phyloP scores from a whole-genome alignment of 768 basidiomycete genomes.

The Pulveroboletus ravenelii region DNA sequence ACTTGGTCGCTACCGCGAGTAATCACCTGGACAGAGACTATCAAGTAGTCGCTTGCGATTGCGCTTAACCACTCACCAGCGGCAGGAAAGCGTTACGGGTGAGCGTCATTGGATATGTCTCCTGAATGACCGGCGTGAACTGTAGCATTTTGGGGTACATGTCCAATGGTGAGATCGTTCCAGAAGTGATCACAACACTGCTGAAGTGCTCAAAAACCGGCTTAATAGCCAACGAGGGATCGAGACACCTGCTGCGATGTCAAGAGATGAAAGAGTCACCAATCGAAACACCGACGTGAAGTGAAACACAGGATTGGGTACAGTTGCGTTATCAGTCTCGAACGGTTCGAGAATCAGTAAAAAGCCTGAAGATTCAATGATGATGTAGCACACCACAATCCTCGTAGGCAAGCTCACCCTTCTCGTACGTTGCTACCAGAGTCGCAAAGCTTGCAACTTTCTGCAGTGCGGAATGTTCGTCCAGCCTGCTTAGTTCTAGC shows the following conservation, averaged over 20 bases:
- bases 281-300: slow-evolving; percentile 62
- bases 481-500: slow-evolving; percentile 80
- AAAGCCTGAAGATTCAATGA: slow-evolving; percentile 57
- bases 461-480: slow-evolving; percentile 88
- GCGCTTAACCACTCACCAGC: slow-evolving; percentile 50
- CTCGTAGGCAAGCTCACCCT: slow-evolving; percentile 47
- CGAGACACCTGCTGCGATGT: slow-evolving; percentile 68
- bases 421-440: slow-evolving; percentile 95
- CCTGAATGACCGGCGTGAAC: slow-evolving; percentile 94
- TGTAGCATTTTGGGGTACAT: slow-evolving; percentile 99
- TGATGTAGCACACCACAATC: neutral
- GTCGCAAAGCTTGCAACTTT: slow-evolving; percentile 97
- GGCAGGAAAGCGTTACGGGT: slow-evolving; percentile 95
- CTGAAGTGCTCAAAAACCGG: slow-evolving; percentile 98
- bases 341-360: slow-evolving; percentile 96
- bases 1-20: slow-evolving; percentile 98
- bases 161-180: slow-evolving; percentile 96
- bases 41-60: neutral
- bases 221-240: slow-evolving; percentile 95
- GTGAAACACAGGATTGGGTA: slow-evolving; percentile 98
- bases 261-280: neutral
- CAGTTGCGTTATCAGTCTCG: slow-evolving; percentile 97
- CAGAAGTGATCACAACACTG: slow-evolving; percentile 97
- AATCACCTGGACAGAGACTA: slow-evolving; percentile 61
- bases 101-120: slow-evolving; percentile 97